phyloP scores from a whole-genome alignment of 208 protist genomes.

The Herpetomonas samuelpessoai region DNA sequence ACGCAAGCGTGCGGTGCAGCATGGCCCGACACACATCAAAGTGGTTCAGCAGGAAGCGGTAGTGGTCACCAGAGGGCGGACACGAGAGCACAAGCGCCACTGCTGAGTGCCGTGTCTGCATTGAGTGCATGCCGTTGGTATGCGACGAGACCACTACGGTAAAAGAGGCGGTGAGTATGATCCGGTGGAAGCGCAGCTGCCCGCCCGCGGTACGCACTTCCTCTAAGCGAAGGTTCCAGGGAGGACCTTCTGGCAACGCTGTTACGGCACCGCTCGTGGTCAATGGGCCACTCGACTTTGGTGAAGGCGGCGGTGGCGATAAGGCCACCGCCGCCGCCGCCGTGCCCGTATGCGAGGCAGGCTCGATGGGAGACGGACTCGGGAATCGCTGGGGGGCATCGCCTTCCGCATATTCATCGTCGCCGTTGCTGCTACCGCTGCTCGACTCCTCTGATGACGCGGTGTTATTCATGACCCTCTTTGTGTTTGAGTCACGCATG shows the following conservation, averaged over 20 bases:
- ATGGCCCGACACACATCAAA: constrained; percentile 51
- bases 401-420: too few species aligned
- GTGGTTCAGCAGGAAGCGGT: constrained; percentile 55
- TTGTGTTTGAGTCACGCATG: too few species aligned
- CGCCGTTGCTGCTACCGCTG: too few species aligned
- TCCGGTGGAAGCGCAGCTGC: constrained; percentile 48
- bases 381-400: too few species aligned
- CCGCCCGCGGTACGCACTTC: constrained; percentile 50
- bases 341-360: too few species aligned
- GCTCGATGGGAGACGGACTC: too few species aligned
- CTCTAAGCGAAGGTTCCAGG: constrained; percentile 52
- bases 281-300: neutral
- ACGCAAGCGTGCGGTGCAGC: constrained; percentile 54
- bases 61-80: constrained; percentile 46
- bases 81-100: constrained; percentile 62
- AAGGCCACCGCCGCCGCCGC: too few species aligned
- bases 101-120: constrained; percentile 56
- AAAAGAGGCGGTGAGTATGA: constrained; percentile 59
- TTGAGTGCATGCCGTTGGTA: constrained; percentile 37
- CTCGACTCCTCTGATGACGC: too few species aligned
- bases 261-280: constrained; percentile 5
- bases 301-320: neutral
- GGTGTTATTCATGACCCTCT: too few species aligned
- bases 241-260: constrained; percentile 28
- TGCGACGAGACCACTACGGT: constrained; percentile 44